A percentile compares a stretch with the other conserved stretches of the same genome.
Conservation (phyloP, 805 yeast species). For the Starmerella riodocensis region DNA sequence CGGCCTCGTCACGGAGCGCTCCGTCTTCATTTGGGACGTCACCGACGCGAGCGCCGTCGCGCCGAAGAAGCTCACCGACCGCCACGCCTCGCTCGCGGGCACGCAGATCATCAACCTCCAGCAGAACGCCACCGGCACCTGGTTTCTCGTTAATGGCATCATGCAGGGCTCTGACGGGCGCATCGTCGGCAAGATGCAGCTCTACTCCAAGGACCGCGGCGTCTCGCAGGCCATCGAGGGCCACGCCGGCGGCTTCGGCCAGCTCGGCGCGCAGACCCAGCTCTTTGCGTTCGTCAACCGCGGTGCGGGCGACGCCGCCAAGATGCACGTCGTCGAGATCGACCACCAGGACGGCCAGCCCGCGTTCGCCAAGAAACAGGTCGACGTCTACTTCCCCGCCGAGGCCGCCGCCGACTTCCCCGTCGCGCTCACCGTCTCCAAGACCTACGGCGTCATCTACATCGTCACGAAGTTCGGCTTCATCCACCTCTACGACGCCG, state of each 20-base stretch:
- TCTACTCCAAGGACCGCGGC: constrained; percentile 74
- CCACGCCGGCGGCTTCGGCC: constrained; percentile 85
- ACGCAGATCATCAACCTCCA: constrained; percentile 86
- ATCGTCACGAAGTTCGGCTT: constrained; percentile 91
- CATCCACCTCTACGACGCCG: constrained; percentile 88
- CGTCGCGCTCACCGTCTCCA: constrained; percentile 73
- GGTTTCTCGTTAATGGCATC: constrained; percentile 94
- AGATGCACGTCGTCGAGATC: constrained; percentile 85
- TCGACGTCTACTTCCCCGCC: constrained; percentile 90
- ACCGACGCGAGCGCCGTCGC: constrained; percentile 64
- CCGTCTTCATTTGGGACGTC: constrained; percentile 69
- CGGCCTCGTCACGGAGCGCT: constrained; percentile 71
- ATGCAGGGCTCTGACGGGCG: constrained; percentile 77
- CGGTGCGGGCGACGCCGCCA: constrained; percentile 59
- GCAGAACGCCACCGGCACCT: constrained; percentile 62
- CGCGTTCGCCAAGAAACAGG: constrained; percentile 73
- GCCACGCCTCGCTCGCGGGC: constrained; percentile 63
- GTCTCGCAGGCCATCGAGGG: constrained; percentile 96
- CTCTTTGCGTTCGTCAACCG: constrained; percentile 89
- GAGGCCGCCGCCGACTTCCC: constrained; percentile 97
- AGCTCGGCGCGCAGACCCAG: constrained; percentile 54
- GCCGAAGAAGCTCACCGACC: constrained; percentile 69
- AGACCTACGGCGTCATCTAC: constrained; percentile 75
- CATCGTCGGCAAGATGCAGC: constrained; percentile 91
- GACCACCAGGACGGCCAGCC: constrained; percentile 83